A percentile compares a stretch with the other conserved stretches of the same genome.
Conservation (phyloP, 148 eudicot genomes). For the Pouteria glomerata region DNA sequence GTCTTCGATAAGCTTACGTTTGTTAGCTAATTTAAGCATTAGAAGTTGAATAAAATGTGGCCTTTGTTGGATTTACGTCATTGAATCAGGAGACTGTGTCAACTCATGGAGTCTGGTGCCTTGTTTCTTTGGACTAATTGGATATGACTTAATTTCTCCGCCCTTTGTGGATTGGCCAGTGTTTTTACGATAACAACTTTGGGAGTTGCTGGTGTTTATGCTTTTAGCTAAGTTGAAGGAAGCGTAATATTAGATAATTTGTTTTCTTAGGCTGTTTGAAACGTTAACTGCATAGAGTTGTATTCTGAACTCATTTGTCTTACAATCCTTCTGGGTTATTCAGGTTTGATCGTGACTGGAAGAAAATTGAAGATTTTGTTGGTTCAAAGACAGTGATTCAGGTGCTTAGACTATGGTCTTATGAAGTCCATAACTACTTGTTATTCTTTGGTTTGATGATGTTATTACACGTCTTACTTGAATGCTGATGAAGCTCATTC, state of each 20-base stretch:
- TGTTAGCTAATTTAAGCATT: no score
- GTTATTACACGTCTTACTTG: not conserved
- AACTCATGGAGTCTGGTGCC: no score
- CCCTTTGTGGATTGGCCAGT: not conserved
- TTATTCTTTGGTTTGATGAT: not conserved
- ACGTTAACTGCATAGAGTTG: not conserved
- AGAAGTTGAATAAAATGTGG: no score
- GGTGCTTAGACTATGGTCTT: conserved; percentile 37
- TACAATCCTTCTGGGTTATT: conserved; percentile 11
- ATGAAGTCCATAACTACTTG: not conserved
- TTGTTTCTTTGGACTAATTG: not conserved
- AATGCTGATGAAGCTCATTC: not conserved
- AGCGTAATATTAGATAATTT: not conserved
- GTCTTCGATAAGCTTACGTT: no score
- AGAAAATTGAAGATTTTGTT: conserved; percentile 93
- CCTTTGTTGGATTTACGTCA: no score
- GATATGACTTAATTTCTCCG: not conserved
- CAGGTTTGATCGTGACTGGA: conserved; percentile 97
- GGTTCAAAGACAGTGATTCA: conserved; percentile 89
- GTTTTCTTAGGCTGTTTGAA: not conserved
- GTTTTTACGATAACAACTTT: not conserved
- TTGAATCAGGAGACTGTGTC: no score
- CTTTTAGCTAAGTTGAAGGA: not conserved
- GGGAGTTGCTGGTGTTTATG: not conserved
- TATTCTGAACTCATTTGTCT: not conserved